Base-by-base conservation (phyloP, 352 stramenopile genomes). In the Pythium angustatum region DNA sequence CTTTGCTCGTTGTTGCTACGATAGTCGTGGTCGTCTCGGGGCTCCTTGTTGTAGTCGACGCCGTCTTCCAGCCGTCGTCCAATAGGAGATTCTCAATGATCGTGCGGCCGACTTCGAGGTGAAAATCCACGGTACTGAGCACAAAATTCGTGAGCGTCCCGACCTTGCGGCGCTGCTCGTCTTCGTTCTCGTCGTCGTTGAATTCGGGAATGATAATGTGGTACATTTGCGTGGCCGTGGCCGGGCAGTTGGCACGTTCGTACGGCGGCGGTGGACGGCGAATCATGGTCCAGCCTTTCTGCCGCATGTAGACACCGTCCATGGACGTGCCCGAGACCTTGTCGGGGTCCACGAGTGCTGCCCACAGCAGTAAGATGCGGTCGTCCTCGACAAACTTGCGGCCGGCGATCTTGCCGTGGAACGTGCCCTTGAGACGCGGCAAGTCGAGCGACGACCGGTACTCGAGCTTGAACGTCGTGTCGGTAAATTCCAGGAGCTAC, bases 341-440 rank as follows among this genome's bases (percentile, higher is more conserved):
- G 27, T 81, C 69, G 0, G 77, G 75, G 28, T 83, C 78, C 21
- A 82, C 60, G 14, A 76, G 28, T 3, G 73, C 72, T 7, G 68
- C 59, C 65, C 75, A 85, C 7, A 85, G 21, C 38, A 88, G 72
- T 27, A 88, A 59, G 17, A 83, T 61, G 24, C 77, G 77, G 0
- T 83, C 66, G 6, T 47, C 50, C n/a, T 76, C 67, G 10, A 63
- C 68, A 34, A 73, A 72, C 56, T 70, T 71, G n/a, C 73, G 62
- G 6, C 73, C 30, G 0, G 83, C 63, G 26, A 75, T 64, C 43
- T 83, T 79, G 24, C 69, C 67, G 24, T 71, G 69, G 30, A 83
- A 83, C 56, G 43, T 55, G 3, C 34, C 61, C 40, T 58, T 58
- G 5, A 62, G 22, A 3, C 53, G 17, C 19, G 61, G 44, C 40